These are phyloP conservation scores for Ostreobium quekettii DNA, from an alignment of 139 green algal genomes.

Conservation along the genomic window DNA sequence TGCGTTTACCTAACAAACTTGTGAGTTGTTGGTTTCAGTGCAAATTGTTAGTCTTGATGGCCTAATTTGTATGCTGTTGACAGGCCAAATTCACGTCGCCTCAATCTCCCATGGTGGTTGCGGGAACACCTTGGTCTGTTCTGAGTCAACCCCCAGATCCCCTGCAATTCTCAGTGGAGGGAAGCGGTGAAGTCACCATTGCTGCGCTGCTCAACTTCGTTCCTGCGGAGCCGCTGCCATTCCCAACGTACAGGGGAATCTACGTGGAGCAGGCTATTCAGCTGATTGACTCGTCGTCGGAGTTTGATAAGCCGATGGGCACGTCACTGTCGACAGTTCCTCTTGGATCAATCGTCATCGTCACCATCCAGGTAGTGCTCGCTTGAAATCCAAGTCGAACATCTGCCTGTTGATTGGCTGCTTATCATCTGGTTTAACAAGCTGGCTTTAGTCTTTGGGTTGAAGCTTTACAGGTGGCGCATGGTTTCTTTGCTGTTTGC, in stretches of 20 bases:
- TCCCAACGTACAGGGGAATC: conserved; percentile 51
- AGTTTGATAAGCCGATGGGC: conserved; percentile 26
- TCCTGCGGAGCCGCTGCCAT: conserved; percentile 32
- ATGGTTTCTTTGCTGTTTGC: too few species aligned
- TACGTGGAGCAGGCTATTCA: conserved; percentile 42
- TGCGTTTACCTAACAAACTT: too few species aligned
- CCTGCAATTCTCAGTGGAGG: conserved; percentile 4
- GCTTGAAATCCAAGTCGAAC: too few species aligned
- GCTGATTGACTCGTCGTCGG: conserved; percentile 19
- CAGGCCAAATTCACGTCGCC: conserved; percentile 2
- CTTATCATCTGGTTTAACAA: too few species aligned
- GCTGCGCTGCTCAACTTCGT: conserved; percentile 43
- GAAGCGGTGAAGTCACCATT: conserved; percentile 31
- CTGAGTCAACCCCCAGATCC: not conserved
- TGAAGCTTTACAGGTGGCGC: too few species aligned
- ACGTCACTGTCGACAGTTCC: conserved; percentile 24
- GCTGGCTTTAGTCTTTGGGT: too few species aligned
- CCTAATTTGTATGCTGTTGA: too few species aligned
- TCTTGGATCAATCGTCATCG: conserved; percentile 35
- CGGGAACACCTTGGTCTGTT: conserved; percentile 15
- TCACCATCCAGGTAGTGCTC: conserved; percentile 32
- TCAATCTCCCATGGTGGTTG: not conserved
- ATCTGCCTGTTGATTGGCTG: too few species aligned
- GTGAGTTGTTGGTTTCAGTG: too few species aligned
- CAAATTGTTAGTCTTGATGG: too few species aligned